Evolutionary conservation across 1,139 yeast species (phyloP), one percentile per base, ranked within the genome.

Genomic region (Candida buenavistaensis): DNA sequence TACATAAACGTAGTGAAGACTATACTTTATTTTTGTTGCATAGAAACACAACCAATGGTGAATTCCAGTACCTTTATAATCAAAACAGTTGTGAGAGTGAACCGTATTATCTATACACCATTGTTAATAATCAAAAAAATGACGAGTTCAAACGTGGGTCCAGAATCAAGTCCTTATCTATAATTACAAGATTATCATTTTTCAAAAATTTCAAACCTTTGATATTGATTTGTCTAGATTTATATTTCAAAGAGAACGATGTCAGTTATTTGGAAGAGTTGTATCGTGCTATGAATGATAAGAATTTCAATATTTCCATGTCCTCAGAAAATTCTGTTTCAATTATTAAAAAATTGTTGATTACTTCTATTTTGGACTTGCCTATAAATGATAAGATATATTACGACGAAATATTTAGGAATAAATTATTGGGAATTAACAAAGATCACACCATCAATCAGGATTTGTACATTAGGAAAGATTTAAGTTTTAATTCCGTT

Each of bases 151-250:
- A 67, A 47, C 57, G 85, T 44, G 83, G 83, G 2, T 75, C 81
- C 3, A 62, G 65, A 15, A 78, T 80, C 38, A 77, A 77, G 48
- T 67, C 82, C 15, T 57, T 80, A 44, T 72, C 80, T 14, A 65
- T 80, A 17, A 60, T 79, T 15, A 78, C 85, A 12, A 60, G 62
- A 19, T 63, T 72, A 32, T 56, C 69, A 4, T 77, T 62, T 49
- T 75, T 78, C 57, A 80, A 78, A 46, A 74, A 74, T 38, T 78
- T 78, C 55, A 75, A 72, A 51, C 85, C 86, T 3, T 54, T 80
- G 39, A 54, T 80, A 32, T 51, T 78, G 42, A 68, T 79, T 28
- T 73, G 81, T 12, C 61, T 78, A 43, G 82, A 78, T 48, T 63
- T 62, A 26, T 68, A 65, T 39, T 72, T 72, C 32, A 48, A 52